Evolutionary conservation across 257 asterid genomes (phyloP).

Genomic region (Solanum rostratum): DNA sequence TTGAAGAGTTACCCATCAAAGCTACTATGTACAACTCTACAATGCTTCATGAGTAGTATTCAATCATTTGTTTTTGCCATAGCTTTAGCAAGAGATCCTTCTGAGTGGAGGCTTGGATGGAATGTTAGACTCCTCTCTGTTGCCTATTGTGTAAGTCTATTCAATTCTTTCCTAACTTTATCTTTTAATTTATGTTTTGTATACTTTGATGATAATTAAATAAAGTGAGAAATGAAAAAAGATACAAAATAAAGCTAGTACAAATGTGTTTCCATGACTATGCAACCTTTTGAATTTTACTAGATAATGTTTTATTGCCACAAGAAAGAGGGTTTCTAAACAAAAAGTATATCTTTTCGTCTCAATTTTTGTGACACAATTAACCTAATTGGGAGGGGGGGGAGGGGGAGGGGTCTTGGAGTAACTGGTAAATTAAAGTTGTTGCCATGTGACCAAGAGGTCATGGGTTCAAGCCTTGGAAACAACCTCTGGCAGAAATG

Average conservation of each 20-base stretch:
- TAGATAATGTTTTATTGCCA: not conserved
- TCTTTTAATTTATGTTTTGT: not conserved
- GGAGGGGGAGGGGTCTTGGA: too few relatives aligned
- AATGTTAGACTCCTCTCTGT: slow-evolving; percentile 46
- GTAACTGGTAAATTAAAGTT: too few relatives aligned
- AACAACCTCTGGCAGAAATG: too few relatives aligned
- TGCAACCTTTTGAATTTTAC: not conserved
- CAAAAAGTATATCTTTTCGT: not conserved
- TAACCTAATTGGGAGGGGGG: too few relatives aligned
- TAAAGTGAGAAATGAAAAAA: not conserved
- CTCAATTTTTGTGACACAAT: too few relatives aligned
- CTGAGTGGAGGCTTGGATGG: slow-evolving; percentile 67
- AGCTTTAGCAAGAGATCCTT: slow-evolving; percentile 45
- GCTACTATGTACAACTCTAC: slow-evolving; percentile 55
- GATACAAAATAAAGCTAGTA: not conserved
- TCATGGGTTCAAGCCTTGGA: too few relatives aligned
- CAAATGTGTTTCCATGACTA: not conserved
- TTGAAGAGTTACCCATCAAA: slow-evolving; percentile 62
- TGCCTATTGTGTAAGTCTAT: slow-evolving; percentile 54
- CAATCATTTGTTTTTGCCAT: slow-evolving; percentile 58
- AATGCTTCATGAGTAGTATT: slow-evolving; percentile 54
- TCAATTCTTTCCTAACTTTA: not conserved
- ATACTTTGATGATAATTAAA: not conserved
- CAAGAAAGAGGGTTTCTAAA: not conserved
- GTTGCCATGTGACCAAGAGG: too few relatives aligned